A percentile compares a stretch with the other conserved stretches of the same genome.
Conservation (phyloP, 2,329 filamentous ascomycete genomes). For the Chaetomium globosum region DNA sequence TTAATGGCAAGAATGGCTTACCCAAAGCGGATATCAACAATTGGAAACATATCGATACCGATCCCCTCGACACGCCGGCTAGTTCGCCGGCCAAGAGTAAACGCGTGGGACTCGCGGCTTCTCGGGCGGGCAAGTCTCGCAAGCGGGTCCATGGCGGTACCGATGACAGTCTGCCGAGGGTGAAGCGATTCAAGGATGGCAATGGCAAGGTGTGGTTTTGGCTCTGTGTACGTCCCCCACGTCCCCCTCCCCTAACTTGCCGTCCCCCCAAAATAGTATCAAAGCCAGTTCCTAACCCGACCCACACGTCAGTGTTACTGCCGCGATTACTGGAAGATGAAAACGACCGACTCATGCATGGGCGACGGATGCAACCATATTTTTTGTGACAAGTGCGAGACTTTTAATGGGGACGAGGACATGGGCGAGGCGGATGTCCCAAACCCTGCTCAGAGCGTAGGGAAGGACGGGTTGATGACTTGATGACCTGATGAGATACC, state of each 20-base stretch:
- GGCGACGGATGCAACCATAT: conserved; percentile 15
- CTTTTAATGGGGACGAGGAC: neutral
- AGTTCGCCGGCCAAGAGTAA: neutral
- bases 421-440: neutral
- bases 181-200: conserved; percentile 19
- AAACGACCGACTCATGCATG: conserved; percentile 17
- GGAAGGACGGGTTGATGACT: conserved; percentile 2
- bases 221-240: conserved; percentile 25
- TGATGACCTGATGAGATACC: conserved; percentile 19
- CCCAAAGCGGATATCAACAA: conserved; percentile 53
- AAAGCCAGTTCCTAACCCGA: neutral
- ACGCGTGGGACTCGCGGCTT: too few species aligned
- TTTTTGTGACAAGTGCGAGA: conserved; percentile 17
- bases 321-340: conserved; percentile 9
- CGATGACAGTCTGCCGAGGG: conserved; percentile 13
- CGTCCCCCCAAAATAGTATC: neutral
- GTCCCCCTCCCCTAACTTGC: too few species aligned
- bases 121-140: conserved; percentile 1
- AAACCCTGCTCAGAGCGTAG: neutral
- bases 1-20: conserved; percentile 54
- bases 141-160: neutral
- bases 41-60: conserved; percentile 53
- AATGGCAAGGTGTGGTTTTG: conserved; percentile 21
- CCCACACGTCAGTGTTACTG: conserved; percentile 21
- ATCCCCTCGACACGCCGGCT: conserved; percentile 9